Evolutionary conservation across 257 asterid genomes (phyloP), one percentile per base, ranked within the genome.

Genomic region (Primulina eburnea): DNA sequence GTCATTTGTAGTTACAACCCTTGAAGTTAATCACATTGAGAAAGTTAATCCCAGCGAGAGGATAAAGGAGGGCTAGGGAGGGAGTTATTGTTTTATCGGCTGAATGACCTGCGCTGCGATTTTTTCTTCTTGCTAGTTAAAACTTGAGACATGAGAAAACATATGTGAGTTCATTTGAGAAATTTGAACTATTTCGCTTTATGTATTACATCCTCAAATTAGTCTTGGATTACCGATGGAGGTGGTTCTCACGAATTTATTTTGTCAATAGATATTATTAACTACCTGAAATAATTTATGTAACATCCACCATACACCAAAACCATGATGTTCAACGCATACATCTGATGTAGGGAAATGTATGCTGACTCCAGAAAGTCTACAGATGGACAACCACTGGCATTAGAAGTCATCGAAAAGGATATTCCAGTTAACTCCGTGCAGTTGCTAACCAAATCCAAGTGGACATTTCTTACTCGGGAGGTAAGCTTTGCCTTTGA

Each of bases 331-430:
- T 10, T 37, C 43, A 7, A 37, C 8, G 3, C 1, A 37, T 37
- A 37, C 43, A 37, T 38, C 47, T 38, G 47, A 38, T 38, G 47
- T 38, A 9, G 47, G 14, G 47, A 38, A 38, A 38, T 38, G 47
- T 38, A 38, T 38, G 4, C 14, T 62, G 71, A 17, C 60, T 29
- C 10, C n/a, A 38, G 76, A 75, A 62, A 52, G 43, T 69, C 59
- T 77, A 69, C 81, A 92, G 97, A 89, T 77, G 97, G 99, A 75
- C 95, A 90, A 73, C 93, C 89, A 62, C 79, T 89, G 75, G 64
- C 71, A 21, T 66, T 85, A 73, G 89, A 86, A 17, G 92, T 82
- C 55, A 77, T 90, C 68, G 86, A 83, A 77, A 86, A 80, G 70
- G 90, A 86, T 65, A 64, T 93, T 53, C 78, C 92, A 26, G 71